phyloP scores from a whole-genome alignment of 257 asterid genomes.

The Sherardia arvensis region DNA sequence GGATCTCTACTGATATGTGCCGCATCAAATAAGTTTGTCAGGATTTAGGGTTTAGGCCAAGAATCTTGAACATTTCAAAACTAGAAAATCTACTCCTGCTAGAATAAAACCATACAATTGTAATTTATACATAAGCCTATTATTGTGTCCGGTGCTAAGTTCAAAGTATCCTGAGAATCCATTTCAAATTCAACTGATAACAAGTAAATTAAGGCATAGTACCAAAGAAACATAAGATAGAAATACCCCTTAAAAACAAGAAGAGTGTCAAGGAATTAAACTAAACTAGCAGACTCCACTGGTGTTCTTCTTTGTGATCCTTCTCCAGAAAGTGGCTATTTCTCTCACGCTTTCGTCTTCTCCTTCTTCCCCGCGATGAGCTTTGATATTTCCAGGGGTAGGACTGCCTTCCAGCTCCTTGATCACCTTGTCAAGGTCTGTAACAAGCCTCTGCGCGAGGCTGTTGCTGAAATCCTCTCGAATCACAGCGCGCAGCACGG shows the following conservation, averaged over 20 bases:
- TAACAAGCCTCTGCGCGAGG: conserved; percentile 22
- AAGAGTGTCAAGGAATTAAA: background rate
- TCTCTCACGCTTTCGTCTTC: background rate
- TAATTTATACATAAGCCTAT: too few relatives aligned
- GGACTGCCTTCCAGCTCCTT: conserved; percentile 21
- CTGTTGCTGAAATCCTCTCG: conserved; percentile 28
- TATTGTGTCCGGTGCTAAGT: too few relatives aligned
- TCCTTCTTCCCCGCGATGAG: background rate
- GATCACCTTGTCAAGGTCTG: conserved; percentile 18
- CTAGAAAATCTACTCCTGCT: too few relatives aligned
- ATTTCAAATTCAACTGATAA: too few relatives aligned
- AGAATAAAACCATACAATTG: too few relatives aligned
- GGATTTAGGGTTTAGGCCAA: too few relatives aligned
- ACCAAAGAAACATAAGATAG: background rate
- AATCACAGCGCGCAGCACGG: conserved; percentile 24
- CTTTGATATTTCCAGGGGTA: background rate
- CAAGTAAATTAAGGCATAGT: too few relatives aligned
- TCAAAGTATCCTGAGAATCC: too few relatives aligned
- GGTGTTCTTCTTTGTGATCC: background rate
- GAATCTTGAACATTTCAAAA: too few relatives aligned
- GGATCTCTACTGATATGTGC: too few relatives aligned
- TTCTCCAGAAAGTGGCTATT: background rate
- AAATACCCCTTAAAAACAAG: too few relatives aligned
- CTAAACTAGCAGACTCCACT: background rate
- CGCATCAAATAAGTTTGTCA: too few relatives aligned